Evolutionary conservation across 495 filamentous ascomycete genomes (phyloP).

Genomic region (Thozetella sp.): DNA sequence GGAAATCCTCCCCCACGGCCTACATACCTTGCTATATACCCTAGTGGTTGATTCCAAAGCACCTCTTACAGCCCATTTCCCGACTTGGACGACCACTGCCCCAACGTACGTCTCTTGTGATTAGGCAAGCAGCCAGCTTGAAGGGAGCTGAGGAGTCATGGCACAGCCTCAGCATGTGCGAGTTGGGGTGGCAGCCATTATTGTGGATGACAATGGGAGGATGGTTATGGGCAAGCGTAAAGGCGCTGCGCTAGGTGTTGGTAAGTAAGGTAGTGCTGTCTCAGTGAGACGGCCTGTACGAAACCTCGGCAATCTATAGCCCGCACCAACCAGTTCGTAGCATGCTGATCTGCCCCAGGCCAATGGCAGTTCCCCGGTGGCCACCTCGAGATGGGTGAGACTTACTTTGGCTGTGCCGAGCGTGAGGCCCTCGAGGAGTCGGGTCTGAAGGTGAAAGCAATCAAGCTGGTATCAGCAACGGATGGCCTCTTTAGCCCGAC

Average conservation of each 20-base stretch:
- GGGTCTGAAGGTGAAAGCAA: slow-evolving; percentile 49
- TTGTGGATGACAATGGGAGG: neutral
- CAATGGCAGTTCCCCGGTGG: slow-evolving; percentile 69
- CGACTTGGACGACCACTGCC: no score
- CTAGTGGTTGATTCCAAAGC: no score
- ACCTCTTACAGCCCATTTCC: no score
- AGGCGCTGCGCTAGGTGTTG: neutral
- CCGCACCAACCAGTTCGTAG: neutral
- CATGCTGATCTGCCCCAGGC: slow-evolving; percentile 29
- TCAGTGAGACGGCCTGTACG: no score
- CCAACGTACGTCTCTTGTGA: no score
- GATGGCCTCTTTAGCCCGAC: slow-evolving; percentile 57
- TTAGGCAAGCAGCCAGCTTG: no score
- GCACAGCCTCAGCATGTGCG: neutral
- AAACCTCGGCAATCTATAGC: no score
- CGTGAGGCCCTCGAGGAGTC: slow-evolving; percentile 73
- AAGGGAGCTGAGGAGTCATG: neutral
- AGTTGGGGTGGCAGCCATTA: neutral
- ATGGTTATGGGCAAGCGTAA: neutral
- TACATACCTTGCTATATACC: no score
- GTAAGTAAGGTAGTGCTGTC: neutral
- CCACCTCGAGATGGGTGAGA: slow-evolving; percentile 68
- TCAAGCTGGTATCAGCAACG: slow-evolving; percentile 54
- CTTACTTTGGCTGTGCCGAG: slow-evolving; percentile 55
- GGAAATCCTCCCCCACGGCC: no score